Conservation (phyloP, 2,329 filamentous ascomycete species). For the Pestalotiopsis sp. region DNA sequence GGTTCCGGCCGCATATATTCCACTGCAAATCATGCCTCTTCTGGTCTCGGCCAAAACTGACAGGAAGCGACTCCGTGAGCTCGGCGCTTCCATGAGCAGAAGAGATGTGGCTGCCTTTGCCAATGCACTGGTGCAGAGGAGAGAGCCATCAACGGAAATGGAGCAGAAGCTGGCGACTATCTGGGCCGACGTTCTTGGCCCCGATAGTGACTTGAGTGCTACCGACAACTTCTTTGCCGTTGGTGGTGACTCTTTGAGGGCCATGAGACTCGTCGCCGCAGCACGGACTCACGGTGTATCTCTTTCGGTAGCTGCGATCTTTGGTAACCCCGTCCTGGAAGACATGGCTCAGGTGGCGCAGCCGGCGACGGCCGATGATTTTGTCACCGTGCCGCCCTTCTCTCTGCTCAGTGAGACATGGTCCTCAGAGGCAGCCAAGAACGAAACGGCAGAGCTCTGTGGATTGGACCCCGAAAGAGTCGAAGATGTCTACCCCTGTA, state of each 20-base stretch:
- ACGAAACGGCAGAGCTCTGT: conserved; percentile 42
- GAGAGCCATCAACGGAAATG: conserved; percentile 36
- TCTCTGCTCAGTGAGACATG: conserved; percentile 38
- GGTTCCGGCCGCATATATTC: conserved; percentile 48
- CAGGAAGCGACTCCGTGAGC: conserved; percentile 46
- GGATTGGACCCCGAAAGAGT: conserved; percentile 33
- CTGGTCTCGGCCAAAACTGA: conserved; percentile 51
- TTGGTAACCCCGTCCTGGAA: conserved; percentile 43
- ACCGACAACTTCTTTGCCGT: conserved; percentile 32
- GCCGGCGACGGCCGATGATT: conserved; percentile 21
- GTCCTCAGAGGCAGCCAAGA: conserved; percentile 31
- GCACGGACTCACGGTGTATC: conserved; percentile 38
- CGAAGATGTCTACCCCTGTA: conserved; percentile 56
- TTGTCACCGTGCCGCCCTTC: conserved; percentile 34
- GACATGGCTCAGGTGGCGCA: conserved; percentile 42
- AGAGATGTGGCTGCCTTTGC: conserved; percentile 38
- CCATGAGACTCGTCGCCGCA: conserved; percentile 49
- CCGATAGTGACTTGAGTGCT: conserved; percentile 28
- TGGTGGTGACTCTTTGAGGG: conserved; percentile 48
- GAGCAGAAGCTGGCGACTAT: conserved; percentile 37
- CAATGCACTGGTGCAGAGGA: conserved; percentile 29
- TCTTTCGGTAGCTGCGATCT: conserved; percentile 46
- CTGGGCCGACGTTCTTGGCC: conserved; percentile 39
- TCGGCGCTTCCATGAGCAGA: conserved; percentile 41
- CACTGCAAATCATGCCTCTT: conserved; percentile 44